Evolutionary conservation across 2,329 filamentous ascomycete species (phyloP), one percentile per base, ranked within the genome.

Genomic region (Fusarium oxysporum): DNA sequence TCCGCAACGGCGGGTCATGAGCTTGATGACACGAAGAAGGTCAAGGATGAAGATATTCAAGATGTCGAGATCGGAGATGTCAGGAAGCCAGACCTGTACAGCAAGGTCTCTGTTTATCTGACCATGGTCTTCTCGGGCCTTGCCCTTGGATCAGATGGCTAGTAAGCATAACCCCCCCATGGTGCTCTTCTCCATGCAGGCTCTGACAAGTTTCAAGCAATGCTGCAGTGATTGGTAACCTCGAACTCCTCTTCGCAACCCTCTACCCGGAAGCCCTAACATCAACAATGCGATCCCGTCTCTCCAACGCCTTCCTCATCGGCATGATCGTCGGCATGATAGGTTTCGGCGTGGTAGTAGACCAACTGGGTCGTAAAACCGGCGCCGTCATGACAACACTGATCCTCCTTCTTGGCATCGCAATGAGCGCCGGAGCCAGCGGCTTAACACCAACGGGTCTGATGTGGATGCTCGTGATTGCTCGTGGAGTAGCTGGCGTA

Each of bases 401-500:
- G 0, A 63, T 63, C 10, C 47, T 65, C 5, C 33, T 65, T 0
- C 33, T 65, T 8, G 62, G 62, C 2, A 65, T 65, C 10, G 62
- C 62, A 1, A 5, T 63, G 13, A 65, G 62, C 5, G 23, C 62
- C 3, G 62, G 62, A 0, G 62, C 62, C 1, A 63, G 58, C 6
- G 62, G 62, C 2, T 21, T 28, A 1, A 47, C 58, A 2, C 16
- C 37, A 11, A 65, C 58, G 0, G 62, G 62, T 0, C 16, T 65
- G 0, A 54, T 65, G 47, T 65, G 62, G 62, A 65, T 65, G 62
- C 62, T 65, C 1, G 58, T 65, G 4, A 55, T 65, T 16, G 58
- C 62, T 3, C 62, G 62, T 17, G 62, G 62, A 32, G n/a, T 65
- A 13, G 62, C 62, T 63, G 62, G 58, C 1, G 58, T 65, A 0